Base-by-base conservation (phyloP, 257 asterid species). In the Primulina huaijiensis region DNA sequence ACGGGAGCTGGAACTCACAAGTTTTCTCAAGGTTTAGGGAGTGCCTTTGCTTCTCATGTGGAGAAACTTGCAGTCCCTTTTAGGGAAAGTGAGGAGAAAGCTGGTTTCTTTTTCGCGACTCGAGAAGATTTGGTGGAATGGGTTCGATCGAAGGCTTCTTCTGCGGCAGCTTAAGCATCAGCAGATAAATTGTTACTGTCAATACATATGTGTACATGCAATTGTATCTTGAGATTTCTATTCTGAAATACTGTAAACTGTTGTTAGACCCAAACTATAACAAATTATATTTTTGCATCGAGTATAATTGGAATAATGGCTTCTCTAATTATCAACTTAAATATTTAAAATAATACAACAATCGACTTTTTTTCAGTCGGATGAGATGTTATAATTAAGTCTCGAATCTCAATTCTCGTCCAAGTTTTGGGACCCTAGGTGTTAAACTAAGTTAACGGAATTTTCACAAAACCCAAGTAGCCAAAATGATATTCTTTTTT, bases 1-100 rank as follows among this genome's bases (percentile, higher is more conserved):
- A 87, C 99, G 0, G 99, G 99, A 29, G 78, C 95, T 0, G 99
- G 99, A 8, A 86, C 90, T 35, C 97, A 91, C 64, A 89, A 81
- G 88, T 89, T 84, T 71, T 86, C 96, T 8, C 93, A 86, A 62
- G 97, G 96, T 2, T 72, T 89, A 70, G 96, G 82, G 50, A 80
- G 63, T 64, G 89, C 90, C 8, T 89, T 92, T 11, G 97, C 90
- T 21, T 75, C 85, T 56, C 96, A 89, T 60, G 86, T 78, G 59
- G 89, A 81, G 79, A 85, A 82, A 68, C 70, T 94, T 34, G 87
- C 84, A 4, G 99, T 85, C 17, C 99, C 99, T 6, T 94, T 91
- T 63, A 77, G 50, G n/a, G 82, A 82, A 50, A 89, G 97, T 55
- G 88, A 85, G 40, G 94, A 80, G 57, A 92, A 85, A 59, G 87